A percentile compares a stretch with the other conserved stretches of the same genome.
Conservation (phyloP, 306 rosid genomes). For the Begonia fuchsioides region DNA sequence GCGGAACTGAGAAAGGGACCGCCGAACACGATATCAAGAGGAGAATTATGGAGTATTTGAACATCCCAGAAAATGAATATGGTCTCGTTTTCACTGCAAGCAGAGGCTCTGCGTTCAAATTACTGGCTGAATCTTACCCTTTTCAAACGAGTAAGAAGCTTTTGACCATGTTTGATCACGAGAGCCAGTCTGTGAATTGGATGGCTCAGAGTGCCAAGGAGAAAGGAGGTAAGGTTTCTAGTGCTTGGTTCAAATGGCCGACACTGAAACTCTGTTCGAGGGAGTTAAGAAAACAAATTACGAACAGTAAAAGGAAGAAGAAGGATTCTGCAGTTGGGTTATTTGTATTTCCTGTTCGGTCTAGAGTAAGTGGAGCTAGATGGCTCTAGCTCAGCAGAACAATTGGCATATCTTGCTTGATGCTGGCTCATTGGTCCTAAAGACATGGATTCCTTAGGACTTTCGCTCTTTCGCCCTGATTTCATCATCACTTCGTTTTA, state of each 20-base stretch:
- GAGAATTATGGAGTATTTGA: slow-evolving; percentile 84
- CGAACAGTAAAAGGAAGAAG: slow-evolving; percentile 76
- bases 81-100: slow-evolving; percentile 97
- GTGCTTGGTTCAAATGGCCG: slow-evolving; percentile 98
- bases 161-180: slow-evolving; percentile 95
- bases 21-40: slow-evolving; percentile 69
- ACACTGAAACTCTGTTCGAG: slow-evolving; percentile 87
- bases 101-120: slow-evolving; percentile 91
- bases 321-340: slow-evolving; percentile 90
- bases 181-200: slow-evolving; percentile 94
- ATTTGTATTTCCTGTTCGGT: slow-evolving; percentile 92
- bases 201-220: slow-evolving; percentile 93
- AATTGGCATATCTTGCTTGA: slow-evolving; percentile 95
- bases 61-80: slow-evolving; percentile 83
- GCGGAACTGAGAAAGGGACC: slow-evolving; percentile 80
- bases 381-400: slow-evolving; percentile 98
- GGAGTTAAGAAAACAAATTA: slow-evolving; percentile 81
- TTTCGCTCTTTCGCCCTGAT: slow-evolving; percentile 88
- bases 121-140: slow-evolving; percentile 90
- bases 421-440: slow-evolving; percentile 97
- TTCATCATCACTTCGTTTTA: slow-evolving; percentile 86
- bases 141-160: slow-evolving; percentile 70
- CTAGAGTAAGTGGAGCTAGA: slow-evolving; percentile 98
- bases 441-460: slow-evolving; percentile 97
- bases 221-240: slow-evolving; percentile 80